Conservation (phyloP, 345 rosid genomes). For the Nasturtium officinale region DNA sequence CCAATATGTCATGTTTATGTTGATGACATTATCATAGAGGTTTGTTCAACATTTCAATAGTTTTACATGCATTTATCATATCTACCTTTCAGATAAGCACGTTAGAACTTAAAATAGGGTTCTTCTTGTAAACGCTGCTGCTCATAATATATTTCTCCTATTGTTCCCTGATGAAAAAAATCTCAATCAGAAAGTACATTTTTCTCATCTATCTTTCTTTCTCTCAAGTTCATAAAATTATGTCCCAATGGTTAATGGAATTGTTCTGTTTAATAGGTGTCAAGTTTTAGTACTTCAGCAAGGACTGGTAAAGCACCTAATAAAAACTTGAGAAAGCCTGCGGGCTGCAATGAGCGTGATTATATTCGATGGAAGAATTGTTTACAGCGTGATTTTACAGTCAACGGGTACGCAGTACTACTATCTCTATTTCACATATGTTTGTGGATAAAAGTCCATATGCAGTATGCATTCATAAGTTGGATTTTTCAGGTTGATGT, state of each 20-base stretch:
- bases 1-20: constrained; percentile 71
- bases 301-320: constrained; percentile 34
- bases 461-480: background rate
- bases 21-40: constrained; percentile 60
- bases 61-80: background rate
- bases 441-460: background rate
- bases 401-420: constrained; percentile 54
- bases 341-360: constrained; percentile 52
- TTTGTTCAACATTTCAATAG: constrained; percentile 31
- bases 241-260: too few species aligned
- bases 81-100: background rate
- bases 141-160: background rate
- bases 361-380: constrained; percentile 65
- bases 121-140: too few species aligned
- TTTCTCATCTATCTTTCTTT: too few species aligned
- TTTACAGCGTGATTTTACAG: constrained; percentile 68
- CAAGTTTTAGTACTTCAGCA: constrained; percentile 66
- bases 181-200: background rate
- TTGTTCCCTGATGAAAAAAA: background rate
- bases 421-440: background rate
- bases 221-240: too few species aligned
- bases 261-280: constrained; percentile 47
- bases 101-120: background rate
- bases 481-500: constrained; percentile 58
- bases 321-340: constrained; percentile 44